Conservation (phyloP, 805 yeast genomes). For the Candida endomychidarum region DNA sequence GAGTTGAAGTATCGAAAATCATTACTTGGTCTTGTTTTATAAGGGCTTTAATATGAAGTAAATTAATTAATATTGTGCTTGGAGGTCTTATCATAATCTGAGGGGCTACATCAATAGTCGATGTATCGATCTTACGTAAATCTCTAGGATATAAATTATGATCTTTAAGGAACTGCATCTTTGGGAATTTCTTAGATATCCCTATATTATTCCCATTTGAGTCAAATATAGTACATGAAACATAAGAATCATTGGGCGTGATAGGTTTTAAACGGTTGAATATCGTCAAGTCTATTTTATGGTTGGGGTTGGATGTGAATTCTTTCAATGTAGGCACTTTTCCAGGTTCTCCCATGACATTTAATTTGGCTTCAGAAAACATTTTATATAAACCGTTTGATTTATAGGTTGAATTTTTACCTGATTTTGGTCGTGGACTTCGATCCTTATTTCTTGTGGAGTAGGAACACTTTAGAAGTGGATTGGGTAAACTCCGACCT, state of each 20-base stretch:
- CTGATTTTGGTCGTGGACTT: neutral
- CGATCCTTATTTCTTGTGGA: no score
- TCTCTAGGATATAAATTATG: constrained; percentile 84
- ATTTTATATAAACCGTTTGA: constrained; percentile 1
- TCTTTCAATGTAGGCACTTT: constrained; percentile 15
- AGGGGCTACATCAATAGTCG: constrained; percentile 81
- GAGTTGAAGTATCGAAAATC: constrained; percentile 74
- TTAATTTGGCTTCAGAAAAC: constrained; percentile 1
- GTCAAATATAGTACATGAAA: constrained; percentile 84
- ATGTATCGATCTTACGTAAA: constrained; percentile 75
- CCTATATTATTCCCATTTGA: constrained; percentile 63
- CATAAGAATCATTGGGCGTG: constrained; percentile 49
- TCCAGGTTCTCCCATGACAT: constrained; percentile 2
- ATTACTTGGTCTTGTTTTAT: constrained; percentile 77
- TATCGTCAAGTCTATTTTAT: constrained; percentile 11
- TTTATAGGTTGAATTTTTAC: no score
- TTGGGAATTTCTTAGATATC: constrained; percentile 70
- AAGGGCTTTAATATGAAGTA: constrained; percentile 86
- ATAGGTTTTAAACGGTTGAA: constrained; percentile 36
- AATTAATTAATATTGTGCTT: constrained; percentile 74
- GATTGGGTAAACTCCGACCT: no score
- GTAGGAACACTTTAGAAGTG: no score
- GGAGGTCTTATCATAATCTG: constrained; percentile 75
- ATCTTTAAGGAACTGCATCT: constrained; percentile 65
- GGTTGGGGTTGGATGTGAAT: constrained; percentile 17